phyloP scores from a whole-genome alignment of 331 rosid species.

The Erythrophleum ivorense region DNA sequence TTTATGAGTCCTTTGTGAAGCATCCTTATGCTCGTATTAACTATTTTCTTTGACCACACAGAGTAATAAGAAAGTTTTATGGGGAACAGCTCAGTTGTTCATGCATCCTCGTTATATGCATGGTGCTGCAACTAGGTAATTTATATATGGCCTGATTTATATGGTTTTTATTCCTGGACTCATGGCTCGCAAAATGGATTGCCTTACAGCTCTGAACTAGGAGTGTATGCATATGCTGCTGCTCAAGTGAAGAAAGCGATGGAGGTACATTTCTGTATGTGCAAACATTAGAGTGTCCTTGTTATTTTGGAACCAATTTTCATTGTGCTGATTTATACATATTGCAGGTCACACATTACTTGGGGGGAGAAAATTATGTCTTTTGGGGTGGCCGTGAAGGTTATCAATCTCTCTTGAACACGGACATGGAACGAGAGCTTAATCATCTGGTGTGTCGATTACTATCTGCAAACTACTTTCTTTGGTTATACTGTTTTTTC shows the following conservation, averaged over 20 bases:
- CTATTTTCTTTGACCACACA: slow-evolving; percentile 31
- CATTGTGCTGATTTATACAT: slow-evolving; percentile 36
- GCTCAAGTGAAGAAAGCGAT: slow-evolving; percentile 99
- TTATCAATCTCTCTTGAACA: slow-evolving; percentile 89
- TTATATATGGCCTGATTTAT: slow-evolving; percentile 17
- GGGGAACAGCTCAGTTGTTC: slow-evolving; percentile 97
- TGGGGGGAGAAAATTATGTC: slow-evolving; percentile 95
- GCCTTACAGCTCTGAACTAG: slow-evolving; percentile 76
- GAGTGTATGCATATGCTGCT: slow-evolving; percentile 88
- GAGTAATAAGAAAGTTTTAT: slow-evolving; percentile 75
- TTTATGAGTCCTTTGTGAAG: background rate
- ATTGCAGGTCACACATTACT: slow-evolving; percentile 80
- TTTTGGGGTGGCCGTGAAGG: slow-evolving; percentile 99
- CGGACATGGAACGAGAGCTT: slow-evolving; percentile 95
- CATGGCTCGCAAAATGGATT: slow-evolving; percentile 36
- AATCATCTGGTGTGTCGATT: slow-evolving; percentile 74
- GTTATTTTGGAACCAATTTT: slow-evolving; percentile 8
- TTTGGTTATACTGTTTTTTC: slow-evolving; percentile 7
- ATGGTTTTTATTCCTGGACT: slow-evolving; percentile 13
- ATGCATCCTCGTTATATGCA: slow-evolving; percentile 99
- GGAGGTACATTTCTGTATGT: slow-evolving; percentile 61
- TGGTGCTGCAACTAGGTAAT: slow-evolving; percentile 95
- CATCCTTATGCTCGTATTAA: slow-evolving; percentile 6
- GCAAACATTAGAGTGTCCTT: background rate
- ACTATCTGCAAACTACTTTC: background rate